Conservation (phyloP, 805 yeast species). For the Saccharomycopsis selenospora region DNA sequence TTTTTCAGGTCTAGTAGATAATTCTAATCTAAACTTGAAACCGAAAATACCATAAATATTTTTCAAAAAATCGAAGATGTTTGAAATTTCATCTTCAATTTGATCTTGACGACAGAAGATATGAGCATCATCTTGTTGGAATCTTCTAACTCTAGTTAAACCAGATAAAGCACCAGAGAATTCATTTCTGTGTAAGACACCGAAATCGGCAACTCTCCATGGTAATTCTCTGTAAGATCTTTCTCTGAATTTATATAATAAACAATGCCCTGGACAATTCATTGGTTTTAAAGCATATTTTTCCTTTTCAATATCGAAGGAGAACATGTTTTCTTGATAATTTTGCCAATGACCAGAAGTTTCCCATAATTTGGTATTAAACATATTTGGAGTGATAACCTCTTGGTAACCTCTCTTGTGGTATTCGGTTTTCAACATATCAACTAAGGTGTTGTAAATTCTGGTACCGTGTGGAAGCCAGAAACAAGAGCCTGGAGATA, state of each 20-base stretch:
- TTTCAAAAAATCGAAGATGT: conserved; percentile 78
- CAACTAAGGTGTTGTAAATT: conserved; percentile 83
- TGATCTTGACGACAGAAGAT: conserved; percentile 93
- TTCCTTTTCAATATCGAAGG: conserved; percentile 96
- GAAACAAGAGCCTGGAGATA: conserved; percentile 97
- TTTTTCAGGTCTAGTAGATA: conserved; percentile 95
- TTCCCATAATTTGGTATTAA: conserved; percentile 95
- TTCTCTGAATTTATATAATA: conserved; percentile 85
- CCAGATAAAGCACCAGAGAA: conserved; percentile 92
- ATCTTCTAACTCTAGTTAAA: conserved; percentile 94
- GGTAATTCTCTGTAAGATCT: conserved; percentile 96
- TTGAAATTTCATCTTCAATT: conserved; percentile 77
- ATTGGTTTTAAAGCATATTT: conserved; percentile 90
- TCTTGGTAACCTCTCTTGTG: conserved; percentile 93
- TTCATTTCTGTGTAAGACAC: conserved; percentile 96
- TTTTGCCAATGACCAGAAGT: conserved; percentile 98
- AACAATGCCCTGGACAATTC: conserved; percentile 91
- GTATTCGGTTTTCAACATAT: conserved; percentile 76
- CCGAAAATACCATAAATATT: conserved; percentile 87
- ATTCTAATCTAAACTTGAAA: conserved; percentile 92
- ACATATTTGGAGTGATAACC: conserved; percentile 99
- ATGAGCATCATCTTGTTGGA: conserved; percentile 99
- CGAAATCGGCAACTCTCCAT: conserved; percentile 98
- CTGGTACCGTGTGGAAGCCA: conserved; percentile 99
- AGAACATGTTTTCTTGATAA: conserved; percentile 95